Conservation (phyloP, 2,329 filamentous ascomycete species). For the Tolypocladium tropicale region DNA sequence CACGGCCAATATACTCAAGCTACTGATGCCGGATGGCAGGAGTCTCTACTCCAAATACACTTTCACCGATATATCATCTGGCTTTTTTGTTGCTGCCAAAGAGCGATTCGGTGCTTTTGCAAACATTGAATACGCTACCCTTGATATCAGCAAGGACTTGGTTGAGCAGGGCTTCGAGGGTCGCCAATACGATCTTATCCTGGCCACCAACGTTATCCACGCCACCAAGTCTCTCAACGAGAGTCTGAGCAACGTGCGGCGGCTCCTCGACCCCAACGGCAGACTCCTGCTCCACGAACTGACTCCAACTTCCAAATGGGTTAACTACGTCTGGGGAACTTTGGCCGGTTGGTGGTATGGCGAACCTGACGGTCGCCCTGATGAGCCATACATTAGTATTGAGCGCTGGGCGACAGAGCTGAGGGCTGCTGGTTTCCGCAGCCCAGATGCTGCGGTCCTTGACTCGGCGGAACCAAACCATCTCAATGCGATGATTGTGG, state of each 20-base stretch:
- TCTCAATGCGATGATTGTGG: neutral
- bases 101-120: slow-evolving; percentile 16
- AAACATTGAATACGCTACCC: slow-evolving; percentile 13
- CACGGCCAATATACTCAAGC: neutral
- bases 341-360: slow-evolving; percentile 23
- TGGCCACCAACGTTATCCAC: neutral
- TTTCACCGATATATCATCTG: slow-evolving; percentile 19
- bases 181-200: neutral
- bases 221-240: neutral
- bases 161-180: neutral
- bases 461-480: neutral
- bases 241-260: neutral
- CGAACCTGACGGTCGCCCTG: slow-evolving; percentile 10
- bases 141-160: slow-evolving; percentile 9
- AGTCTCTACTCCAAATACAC: neutral
- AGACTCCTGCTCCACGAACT: neutral
- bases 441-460: neutral
- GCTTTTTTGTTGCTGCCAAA: slow-evolving; percentile 18
- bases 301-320: neutral
- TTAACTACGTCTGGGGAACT: neutral
- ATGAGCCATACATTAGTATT: slow-evolving; percentile 12
- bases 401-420: slow-evolving; percentile 16
- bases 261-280: neutral
- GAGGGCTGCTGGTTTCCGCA: slow-evolving; percentile 10
- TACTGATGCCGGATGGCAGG: slow-evolving; percentile 7